A percentile compares a stretch with the other conserved stretches of the same genome.
Evolutionary conservation across 129 eudicot genomes (phyloP).

Genomic region (Rutidosis leptorrhynchoides): DNA sequence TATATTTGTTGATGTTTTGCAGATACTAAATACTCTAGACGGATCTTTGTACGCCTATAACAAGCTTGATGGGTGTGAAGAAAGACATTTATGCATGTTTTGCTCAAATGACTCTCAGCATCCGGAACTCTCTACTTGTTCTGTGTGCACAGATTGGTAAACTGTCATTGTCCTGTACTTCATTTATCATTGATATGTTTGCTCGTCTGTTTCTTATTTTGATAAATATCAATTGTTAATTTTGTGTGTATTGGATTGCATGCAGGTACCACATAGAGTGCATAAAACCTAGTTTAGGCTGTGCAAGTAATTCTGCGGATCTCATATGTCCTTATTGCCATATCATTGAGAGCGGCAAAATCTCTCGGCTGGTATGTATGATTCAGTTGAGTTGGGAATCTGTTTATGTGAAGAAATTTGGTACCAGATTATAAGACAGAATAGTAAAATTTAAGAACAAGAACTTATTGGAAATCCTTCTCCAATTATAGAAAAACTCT

Average conservation of each 20-base stretch:
- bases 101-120: slow-evolving; percentile 47
- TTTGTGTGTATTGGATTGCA: neutral
- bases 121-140: slow-evolving; percentile 64
- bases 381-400: neutral
- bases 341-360: slow-evolving; percentile 54
- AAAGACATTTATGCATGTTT: slow-evolving; percentile 40
- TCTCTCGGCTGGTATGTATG: slow-evolving; percentile 56
- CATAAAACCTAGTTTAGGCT: slow-evolving; percentile 39
- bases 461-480: too few species aligned
- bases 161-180: slow-evolving; percentile 19
- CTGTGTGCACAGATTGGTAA: slow-evolving; percentile 78
- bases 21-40: slow-evolving; percentile 54
- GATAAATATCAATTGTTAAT: slow-evolving; percentile 4
- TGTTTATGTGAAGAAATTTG: too few species aligned
- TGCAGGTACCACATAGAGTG: slow-evolving; percentile 74
- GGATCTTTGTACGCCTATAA: slow-evolving; percentile 53
- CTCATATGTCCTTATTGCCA: slow-evolving; percentile 62
- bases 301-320: slow-evolving; percentile 26
- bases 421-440: too few species aligned
- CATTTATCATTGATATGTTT: neutral
- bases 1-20: slow-evolving; percentile 26
- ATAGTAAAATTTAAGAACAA: too few species aligned
- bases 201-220: neutral
- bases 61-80: slow-evolving; percentile 32
- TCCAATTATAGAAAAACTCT: too few species aligned